A percentile compares a stretch with the other conserved stretches of the same genome.
Evolutionary conservation across 257 asterid species (phyloP).

Genomic region (Gentiana dahurica): DNA sequence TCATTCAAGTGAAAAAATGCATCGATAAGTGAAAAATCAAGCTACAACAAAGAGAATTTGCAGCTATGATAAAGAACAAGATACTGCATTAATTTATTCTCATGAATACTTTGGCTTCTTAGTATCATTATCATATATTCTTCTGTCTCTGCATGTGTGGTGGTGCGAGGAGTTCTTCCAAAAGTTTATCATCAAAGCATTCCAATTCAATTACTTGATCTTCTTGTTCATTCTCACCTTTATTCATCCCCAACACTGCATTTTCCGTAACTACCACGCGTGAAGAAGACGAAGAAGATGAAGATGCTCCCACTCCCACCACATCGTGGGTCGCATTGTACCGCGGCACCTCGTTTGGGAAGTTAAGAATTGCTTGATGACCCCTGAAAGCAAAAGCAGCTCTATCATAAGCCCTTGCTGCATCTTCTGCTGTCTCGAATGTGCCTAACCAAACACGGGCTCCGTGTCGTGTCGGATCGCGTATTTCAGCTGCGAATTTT

Average conservation of each 20-base stretch:
- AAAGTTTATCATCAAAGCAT: conserved; percentile 49
- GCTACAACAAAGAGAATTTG: too few species aligned
- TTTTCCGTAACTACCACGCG: neutral
- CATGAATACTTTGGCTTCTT: conserved; percentile 14
- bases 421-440: conserved; percentile 66
- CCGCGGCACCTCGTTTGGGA: conserved; percentile 50
- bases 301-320: conserved; percentile 3
- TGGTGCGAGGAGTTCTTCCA: conserved; percentile 63
- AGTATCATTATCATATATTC: neutral
- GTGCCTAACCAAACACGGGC: conserved; percentile 84
- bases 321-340: conserved; percentile 17
- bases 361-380: conserved; percentile 75
- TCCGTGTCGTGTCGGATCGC: conserved; percentile 59
- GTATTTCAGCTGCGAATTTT: conserved; percentile 78
- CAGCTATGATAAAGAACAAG: neutral
- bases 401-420: conserved; percentile 78
- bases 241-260: conserved; percentile 3
- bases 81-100: too few species aligned
- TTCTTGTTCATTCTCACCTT: conserved; percentile 18
- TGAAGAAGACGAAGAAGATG: conserved; percentile 7
- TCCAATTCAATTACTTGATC: conserved; percentile 46
- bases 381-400: conserved; percentile 77
- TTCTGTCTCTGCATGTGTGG: conserved; percentile 14
- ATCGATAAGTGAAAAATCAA: neutral
- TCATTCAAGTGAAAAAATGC: neutral